Conservation (phyloP, 2,329 filamentous ascomycete genomes). For the Davidsoniella neocaledoniae region DNA sequence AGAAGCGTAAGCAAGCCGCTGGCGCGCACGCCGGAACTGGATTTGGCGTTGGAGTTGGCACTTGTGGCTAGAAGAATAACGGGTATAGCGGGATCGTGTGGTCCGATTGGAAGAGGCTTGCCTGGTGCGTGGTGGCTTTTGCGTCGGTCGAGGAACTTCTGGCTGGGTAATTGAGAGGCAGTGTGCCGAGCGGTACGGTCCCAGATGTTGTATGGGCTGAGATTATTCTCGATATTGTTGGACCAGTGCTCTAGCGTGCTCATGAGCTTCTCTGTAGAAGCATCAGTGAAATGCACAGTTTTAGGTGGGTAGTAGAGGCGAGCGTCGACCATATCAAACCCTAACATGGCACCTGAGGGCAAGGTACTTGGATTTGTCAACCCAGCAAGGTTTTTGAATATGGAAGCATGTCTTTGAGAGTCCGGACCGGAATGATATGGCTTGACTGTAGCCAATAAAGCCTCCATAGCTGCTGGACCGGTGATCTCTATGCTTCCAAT, state of each 20-base stretch:
- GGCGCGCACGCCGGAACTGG: slow-evolving; percentile 27
- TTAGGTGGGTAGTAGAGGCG: slow-evolving; percentile 62
- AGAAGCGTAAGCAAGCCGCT: slow-evolving; percentile 69
- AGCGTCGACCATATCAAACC: slow-evolving; percentile 63
- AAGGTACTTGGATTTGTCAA: slow-evolving; percentile 54
- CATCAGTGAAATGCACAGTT: slow-evolving; percentile 26
- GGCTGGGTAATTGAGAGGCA: slow-evolving; percentile 51
- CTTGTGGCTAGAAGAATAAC: slow-evolving; percentile 51
- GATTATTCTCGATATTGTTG: slow-evolving; percentile 28
- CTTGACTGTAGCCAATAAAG: slow-evolving; percentile 52
- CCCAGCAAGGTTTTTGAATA: slow-evolving; percentile 35
- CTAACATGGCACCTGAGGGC: slow-evolving; percentile 51
- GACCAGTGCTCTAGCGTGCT: slow-evolving; percentile 52
- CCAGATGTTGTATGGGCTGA: slow-evolving; percentile 43
- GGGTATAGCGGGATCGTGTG: slow-evolving; percentile 60
- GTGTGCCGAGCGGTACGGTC: slow-evolving; percentile 46
- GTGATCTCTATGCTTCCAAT: slow-evolving; percentile 41
- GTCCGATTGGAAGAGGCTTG: slow-evolving; percentile 35
- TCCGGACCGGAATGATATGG: slow-evolving; percentile 24
- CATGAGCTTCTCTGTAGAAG: slow-evolving; percentile 26
- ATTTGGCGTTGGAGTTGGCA: slow-evolving; percentile 26
- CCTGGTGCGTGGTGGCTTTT: slow-evolving; percentile 49
- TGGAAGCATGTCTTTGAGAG: slow-evolving; percentile 25
- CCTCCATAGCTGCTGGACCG: slow-evolving; percentile 61
- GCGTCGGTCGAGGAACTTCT: slow-evolving; percentile 67